Base-by-base conservation (phyloP, 805 yeast genomes). In the Schizosaccharomyces lindneri region DNA sequence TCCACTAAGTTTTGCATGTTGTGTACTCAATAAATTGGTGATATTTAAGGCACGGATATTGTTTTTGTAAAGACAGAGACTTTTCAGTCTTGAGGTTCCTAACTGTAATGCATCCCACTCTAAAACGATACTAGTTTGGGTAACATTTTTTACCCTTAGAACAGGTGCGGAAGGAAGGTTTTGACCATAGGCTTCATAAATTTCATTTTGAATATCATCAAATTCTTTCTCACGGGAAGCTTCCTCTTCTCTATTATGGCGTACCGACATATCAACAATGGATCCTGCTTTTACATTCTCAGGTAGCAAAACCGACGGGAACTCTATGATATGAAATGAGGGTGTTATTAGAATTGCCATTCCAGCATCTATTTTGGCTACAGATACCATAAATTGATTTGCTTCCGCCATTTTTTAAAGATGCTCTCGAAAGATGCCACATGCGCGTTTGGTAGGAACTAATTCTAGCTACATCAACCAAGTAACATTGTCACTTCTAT, bases 301-400 rank as follows among this genome's bases (percentile, higher is more conserved):
- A 7, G 98, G 98, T 59, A 93, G 75, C 62, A 93, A 75, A 63
- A 90, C 81, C 3, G 97, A 87, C n/a, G 98, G 98, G 68, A 90
- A 93, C 69, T 93, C 98, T 65, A 93, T 89, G 64, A 90, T 77
- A 70, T 89, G 95, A 41, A 43, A 29, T n/a, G 51, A 43, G 15
- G 48, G 51, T 21, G 98, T 90, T 48, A 94, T 79, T 57, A 93
- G 76, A 59, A 93, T 76, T 39, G 97, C 97, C 70, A 93, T 76
- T 1, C 97, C 88, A 13, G 97, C 95, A 70, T 93, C 98, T 57
- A 90, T 77, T 73, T 89, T 89, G 60, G 97, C 98, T 24, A 93
- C 97, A 36, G 60, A 57, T 19, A 39, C 43, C 48, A 57, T 57
- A 21, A 39, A 57, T 36, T 31, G 60, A 57, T 57, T 36, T 31